Evolutionary conservation across 169 alveolate genomes (phyloP).

Genomic region (Cardiosporidium cionae): DNA sequence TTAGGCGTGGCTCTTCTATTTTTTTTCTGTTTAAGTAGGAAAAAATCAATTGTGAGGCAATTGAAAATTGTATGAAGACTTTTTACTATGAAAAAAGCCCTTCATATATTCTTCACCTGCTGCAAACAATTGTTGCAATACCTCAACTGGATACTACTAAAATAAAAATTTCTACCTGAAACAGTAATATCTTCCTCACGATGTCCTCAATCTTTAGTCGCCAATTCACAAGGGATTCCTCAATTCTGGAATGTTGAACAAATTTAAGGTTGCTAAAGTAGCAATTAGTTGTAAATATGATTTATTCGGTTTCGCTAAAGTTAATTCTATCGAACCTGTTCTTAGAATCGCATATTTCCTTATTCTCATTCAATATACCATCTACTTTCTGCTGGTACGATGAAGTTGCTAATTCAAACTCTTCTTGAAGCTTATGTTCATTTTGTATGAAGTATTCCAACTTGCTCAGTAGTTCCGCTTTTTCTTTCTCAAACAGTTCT

Average conservation of each 20-base stretch:
- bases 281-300: not conserved
- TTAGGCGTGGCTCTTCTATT: too few relatives aligned
- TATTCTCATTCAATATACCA: not conserved
- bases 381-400: not conserved
- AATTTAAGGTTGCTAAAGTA: not conserved
- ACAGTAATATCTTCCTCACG: not conserved
- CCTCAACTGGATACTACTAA: too few relatives aligned
- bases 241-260: too few relatives aligned
- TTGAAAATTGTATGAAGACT: too few relatives aligned
- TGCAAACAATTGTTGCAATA: too few relatives aligned
- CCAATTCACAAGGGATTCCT: not conserved
- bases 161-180: too few relatives aligned
- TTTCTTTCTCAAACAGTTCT: not conserved
- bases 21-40: too few relatives aligned
- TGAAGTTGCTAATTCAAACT: not conserved
- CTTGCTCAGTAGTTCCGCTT: not conserved
- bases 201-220: not conserved
- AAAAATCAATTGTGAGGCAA: too few relatives aligned
- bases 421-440: not conserved
- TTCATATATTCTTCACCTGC: too few relatives aligned
- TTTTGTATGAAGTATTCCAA: not conserved
- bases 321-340: not conserved
- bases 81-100: too few relatives aligned
- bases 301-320: not conserved
- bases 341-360: not conserved